Evolutionary conservation across 1,284 basidiomycete species (phyloP), one percentile per base, ranked within the genome.

Genomic region (Salmacisia buchloeana): DNA sequence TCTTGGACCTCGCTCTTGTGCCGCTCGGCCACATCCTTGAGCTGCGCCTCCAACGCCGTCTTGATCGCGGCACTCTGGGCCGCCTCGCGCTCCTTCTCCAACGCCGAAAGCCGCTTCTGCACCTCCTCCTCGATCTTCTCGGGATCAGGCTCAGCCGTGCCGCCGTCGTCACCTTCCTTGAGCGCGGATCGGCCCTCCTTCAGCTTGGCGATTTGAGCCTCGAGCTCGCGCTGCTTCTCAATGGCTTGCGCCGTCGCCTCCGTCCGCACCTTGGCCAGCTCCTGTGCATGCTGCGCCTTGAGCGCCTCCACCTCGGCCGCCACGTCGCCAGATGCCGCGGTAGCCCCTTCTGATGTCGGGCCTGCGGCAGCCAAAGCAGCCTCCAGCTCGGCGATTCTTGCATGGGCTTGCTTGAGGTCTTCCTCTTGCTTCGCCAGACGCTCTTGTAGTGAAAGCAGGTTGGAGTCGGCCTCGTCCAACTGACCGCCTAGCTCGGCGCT

Each of bases 301-400:
- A 75, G 63, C 34, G 69, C 52, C 5, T 64, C 65, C 23, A 71
- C 31, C 38, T 67, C 68, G 31, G 46, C 52, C 23, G 29, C 15
- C 10, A n/a, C 18, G 41, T 43, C 41, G 25, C 29, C 49, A 29
- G 49, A 54, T n/a, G n/a, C n/a, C n/a, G n/a, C n/a, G n/a, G n/a
- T n/a, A n/a, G n/a, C n/a, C n/a, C n/a, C n/a, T n/a, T n/a, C n/a
- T n/a, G n/a, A n/a, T n/a, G n/a, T n/a, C n/a, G n/a, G n/a, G 59
- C 52, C 41, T 69, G 73, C 63, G 10, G 66, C 63, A 31, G 54
- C 31, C n/a, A 77, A 61, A 39, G 72, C 69, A 15, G 31, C 63
- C 45, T 78, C 70, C 13, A 79, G 69, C 61, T 78, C 76, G 2
- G 67, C 68, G 27, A 79, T 68, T 31, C 72, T 69, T 21, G 60